Evolutionary conservation across 2,329 filamentous ascomycete species (phyloP).

Genomic region (Cercospora sojina): DNA sequence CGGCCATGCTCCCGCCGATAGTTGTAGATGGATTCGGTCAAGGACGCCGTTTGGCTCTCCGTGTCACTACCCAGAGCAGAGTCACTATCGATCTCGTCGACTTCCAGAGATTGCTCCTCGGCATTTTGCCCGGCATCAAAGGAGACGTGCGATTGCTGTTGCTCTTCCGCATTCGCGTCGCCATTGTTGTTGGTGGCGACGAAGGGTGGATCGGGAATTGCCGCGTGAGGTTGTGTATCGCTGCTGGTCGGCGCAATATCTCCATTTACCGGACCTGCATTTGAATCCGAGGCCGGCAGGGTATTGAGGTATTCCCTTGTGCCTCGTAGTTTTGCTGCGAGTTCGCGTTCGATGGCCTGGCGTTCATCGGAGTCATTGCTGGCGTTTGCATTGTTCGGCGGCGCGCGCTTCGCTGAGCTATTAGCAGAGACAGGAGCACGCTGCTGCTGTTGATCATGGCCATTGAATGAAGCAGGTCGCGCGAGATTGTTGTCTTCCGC

Average conservation of each 20-base stretch:
- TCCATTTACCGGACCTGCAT: not conserved
- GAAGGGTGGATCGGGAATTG: not conserved
- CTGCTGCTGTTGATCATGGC: not conserved
- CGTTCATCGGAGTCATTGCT: slow-evolving; percentile 7
- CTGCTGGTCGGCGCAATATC: not conserved
- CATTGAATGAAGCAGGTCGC: not conserved
- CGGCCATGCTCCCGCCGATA: slow-evolving; percentile 41
- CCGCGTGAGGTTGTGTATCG: not conserved
- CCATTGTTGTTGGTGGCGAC: not conserved
- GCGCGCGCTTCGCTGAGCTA: slow-evolving; percentile 5
- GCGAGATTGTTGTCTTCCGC: not conserved
- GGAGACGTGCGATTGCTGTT: not conserved
- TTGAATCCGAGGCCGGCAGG: not conserved
- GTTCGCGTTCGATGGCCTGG: slow-evolving; percentile 21
- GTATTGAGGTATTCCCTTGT: slow-evolving; percentile 19
- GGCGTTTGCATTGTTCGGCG: not conserved
- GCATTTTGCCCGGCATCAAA: slow-evolving; percentile 30
- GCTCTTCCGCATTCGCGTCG: not conserved
- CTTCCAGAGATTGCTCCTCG: slow-evolving; percentile 39
- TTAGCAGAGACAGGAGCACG: not conserved
- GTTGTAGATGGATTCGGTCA: slow-evolving; percentile 41
- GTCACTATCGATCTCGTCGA: slow-evolving; percentile 39
- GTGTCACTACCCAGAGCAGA: slow-evolving; percentile 40
- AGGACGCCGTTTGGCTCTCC: slow-evolving; percentile 38
- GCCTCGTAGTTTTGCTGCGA: slow-evolving; percentile 22